Evolutionary conservation across 495 filamentous ascomycete genomes (phyloP), one percentile per base, ranked within the genome.

Genomic region (Penicillium parvum): DNA sequence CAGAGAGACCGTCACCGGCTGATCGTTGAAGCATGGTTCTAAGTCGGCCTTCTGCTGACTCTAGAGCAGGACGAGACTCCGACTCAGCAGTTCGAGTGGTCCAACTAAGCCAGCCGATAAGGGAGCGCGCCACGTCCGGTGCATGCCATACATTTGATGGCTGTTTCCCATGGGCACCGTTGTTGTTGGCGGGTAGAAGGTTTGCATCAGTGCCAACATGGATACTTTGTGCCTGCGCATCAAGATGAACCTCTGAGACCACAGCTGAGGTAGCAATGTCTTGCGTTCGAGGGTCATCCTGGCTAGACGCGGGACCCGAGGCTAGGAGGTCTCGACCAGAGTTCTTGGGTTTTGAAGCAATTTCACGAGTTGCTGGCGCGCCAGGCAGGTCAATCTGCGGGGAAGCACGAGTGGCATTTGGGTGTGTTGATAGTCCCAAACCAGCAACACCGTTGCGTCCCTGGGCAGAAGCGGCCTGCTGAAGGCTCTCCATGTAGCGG

Each of bases 241-340:
- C 64, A 14, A 73, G 49, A 40, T 65, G 57, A 0, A 65, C 53
- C 49, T 73, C 70, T 0, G 66, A 68, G 7, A 72, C 62, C 0
- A 73, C 41, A 26, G 69, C 66, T 8, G 66, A 57, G 1, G 70
- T 71, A 3, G 51, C 40, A 14, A 68, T 62, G 7, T 49, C 45
- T 21, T 48, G 45, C 4, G 36, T 45, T 3, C 4, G n/a, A 20
- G 38, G 30, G 25, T 49, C 43, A 6, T 47, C 35, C 32, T 29
- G 26, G 18, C 40, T 33, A 9, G 52, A 17, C 14, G 49, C 21
- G 3, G 29, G 19, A 4, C 40, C 35, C 19, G 40, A 61, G 15
- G 50, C 60, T 15, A 73, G 47, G 0, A 73, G 49, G 15, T 53
- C 57, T 25, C 58, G 55, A 1, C 65, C 58, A 20, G 40, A 47